Evolutionary conservation across 2,329 filamentous ascomycete species (phyloP).

Genomic region (Pseudogymnoascus sp.): DNA sequence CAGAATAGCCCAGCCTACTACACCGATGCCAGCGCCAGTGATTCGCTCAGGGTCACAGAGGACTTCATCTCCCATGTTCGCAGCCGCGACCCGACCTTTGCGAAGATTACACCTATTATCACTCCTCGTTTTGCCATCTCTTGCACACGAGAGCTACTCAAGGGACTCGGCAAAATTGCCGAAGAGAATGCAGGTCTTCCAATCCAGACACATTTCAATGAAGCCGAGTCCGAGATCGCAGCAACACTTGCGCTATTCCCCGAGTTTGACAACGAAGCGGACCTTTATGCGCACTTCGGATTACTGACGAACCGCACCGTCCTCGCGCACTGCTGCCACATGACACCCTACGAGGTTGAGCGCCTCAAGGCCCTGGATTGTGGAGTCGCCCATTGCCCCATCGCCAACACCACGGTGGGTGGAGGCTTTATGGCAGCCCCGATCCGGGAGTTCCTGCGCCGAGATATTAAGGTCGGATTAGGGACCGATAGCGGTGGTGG

Average conservation of each 20-base stretch:
- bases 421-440: constrained; percentile 56
- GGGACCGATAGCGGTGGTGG: constrained; percentile 59
- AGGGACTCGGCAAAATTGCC: constrained; percentile 47
- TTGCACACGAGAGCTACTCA: constrained; percentile 46
- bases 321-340: constrained; percentile 58
- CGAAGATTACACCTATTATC: constrained; percentile 40
- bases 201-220: constrained; percentile 61
- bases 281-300: constrained; percentile 48
- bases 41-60: constrained; percentile 36
- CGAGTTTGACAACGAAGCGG: constrained; percentile 46
- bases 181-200: constrained; percentile 38
- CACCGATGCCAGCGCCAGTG: constrained; percentile 40
- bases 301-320: constrained; percentile 49
- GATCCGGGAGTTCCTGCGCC: constrained; percentile 46
- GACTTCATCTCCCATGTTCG: constrained; percentile 1
- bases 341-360: constrained; percentile 47
- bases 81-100: constrained; percentile 34
- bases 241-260: constrained; percentile 49
- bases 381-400: constrained; percentile 56
- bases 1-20: constrained; percentile 49
- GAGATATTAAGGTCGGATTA: constrained; percentile 56
- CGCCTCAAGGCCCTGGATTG: constrained; percentile 40
- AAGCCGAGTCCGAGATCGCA: constrained; percentile 51
- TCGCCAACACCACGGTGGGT: constrained; percentile 54
- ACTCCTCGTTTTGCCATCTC: constrained; percentile 44